Percentiles rank a stretch among this genome's conserved stretches.
Conservation (phyloP, 345 rosid genomes). For the Iberis pinnata region DNA sequence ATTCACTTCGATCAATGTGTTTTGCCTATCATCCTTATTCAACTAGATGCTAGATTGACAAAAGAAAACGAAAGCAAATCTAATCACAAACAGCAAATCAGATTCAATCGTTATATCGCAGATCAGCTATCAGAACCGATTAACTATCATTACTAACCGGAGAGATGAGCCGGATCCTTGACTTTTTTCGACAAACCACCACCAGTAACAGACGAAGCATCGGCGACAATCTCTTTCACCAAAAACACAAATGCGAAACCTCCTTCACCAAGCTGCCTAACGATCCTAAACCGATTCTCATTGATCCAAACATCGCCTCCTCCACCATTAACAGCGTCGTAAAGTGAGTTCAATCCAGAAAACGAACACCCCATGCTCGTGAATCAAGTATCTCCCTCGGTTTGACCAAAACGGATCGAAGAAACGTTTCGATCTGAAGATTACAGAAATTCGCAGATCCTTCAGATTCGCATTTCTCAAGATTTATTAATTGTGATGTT, state of each 20-base stretch:
- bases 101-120: conserved; percentile 12
- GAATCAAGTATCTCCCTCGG: neutral
- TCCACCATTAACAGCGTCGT: conserved; percentile 87
- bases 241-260: conserved; percentile 84
- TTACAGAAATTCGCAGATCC: conserved; percentile 20
- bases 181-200: conserved; percentile 85
- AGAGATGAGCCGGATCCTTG: conserved; percentile 83
- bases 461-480: conserved; percentile 36
- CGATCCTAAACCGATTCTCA: conserved; percentile 78
- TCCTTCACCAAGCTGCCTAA: conserved; percentile 95
- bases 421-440: conserved; percentile 14
- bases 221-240: conserved; percentile 67
- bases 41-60: neutral
- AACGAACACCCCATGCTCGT: conserved; percentile 70
- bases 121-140: neutral
- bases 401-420: conserved; percentile 9
- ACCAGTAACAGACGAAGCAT: conserved; percentile 45
- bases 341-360: conserved; percentile 85
- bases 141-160: conserved; percentile 40
- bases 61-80: conserved; percentile 4
- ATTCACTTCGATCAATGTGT: conserved; percentile 2
- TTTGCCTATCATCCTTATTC: neutral
- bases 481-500: too few relatives aligned
- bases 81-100: neutral
- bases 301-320: conserved; percentile 99